phyloP scores from a whole-genome alignment of 129 eudicot genomes.

The Flaveria robusta region DNA sequence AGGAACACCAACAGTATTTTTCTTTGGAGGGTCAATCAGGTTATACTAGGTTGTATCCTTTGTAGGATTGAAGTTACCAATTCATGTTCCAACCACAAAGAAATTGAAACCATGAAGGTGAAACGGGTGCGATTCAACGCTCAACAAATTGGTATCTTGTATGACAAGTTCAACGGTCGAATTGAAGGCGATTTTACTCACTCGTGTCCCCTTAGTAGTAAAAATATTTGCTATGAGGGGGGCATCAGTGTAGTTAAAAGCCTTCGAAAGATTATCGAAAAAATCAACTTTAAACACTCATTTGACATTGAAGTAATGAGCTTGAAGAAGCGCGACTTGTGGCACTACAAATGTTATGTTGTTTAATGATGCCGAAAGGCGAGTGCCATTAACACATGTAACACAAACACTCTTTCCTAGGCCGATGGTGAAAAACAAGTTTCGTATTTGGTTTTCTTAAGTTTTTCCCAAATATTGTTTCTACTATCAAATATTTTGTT shows the following conservation, averaged over 20 bases:
- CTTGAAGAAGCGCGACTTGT: constrained; percentile 48
- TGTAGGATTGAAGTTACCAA: constrained; percentile 53
- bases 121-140: constrained; percentile 69
- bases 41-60: constrained; percentile 60
- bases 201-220: constrained; percentile 45
- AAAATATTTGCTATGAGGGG: constrained; percentile 57
- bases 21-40: constrained; percentile 73
- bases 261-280: constrained; percentile 53
- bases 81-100: constrained; percentile 62
- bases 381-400: constrained; percentile 48
- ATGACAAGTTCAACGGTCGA: constrained; percentile 63
- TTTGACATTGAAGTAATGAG: constrained; percentile 49
- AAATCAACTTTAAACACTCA: constrained; percentile 56
- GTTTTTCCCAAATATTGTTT: too few species aligned
- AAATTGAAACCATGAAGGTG: constrained; percentile 74
- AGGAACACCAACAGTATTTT: constrained; percentile 69
- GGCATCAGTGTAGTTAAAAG: constrained; percentile 65
- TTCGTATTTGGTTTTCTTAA: background rate
- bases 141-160: constrained; percentile 55
- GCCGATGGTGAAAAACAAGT: constrained; percentile 57
- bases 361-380: constrained; percentile 63
- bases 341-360: constrained; percentile 68
- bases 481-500: too few species aligned
- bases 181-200: constrained; percentile 48
- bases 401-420: constrained; percentile 52